phyloP scores from a whole-genome alignment of 1,284 basidiomycete genomes.

The Uromyces viciae-fabae region DNA sequence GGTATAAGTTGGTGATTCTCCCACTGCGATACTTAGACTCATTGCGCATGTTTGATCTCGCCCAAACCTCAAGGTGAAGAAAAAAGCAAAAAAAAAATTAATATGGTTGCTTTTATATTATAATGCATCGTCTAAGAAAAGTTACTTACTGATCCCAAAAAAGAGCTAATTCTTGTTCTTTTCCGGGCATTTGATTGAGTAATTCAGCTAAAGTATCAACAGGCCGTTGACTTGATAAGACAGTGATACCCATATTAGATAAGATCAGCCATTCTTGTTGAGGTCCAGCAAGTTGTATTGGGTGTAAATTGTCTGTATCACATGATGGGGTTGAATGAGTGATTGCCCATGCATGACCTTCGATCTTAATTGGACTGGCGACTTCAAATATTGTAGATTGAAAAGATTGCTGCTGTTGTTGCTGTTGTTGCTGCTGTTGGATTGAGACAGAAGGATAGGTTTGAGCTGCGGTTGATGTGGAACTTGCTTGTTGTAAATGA shows the following conservation, averaged over 20 bases:
- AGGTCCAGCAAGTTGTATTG: constrained; percentile 60
- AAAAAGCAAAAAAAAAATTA: constrained; percentile 20
- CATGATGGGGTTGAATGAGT: constrained; percentile 54
- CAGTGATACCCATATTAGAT: constrained; percentile 76
- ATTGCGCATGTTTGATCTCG: constrained; percentile 85
- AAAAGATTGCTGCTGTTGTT: constrained; percentile 8
- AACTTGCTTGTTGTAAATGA: constrained; percentile 43
- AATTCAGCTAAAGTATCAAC: constrained; percentile 69
- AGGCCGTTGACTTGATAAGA: constrained; percentile 75
- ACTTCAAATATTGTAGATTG: constrained; percentile 66
- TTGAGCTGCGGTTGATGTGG: constrained; percentile 54
- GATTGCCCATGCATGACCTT: constrained; percentile 78
- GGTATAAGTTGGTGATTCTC: constrained; percentile 49
- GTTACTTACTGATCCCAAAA: constrained; percentile 51
- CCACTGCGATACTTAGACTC: constrained; percentile 67
- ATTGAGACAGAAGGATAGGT: constrained; percentile 52
- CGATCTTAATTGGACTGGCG: constrained; percentile 69
- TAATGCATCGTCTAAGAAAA: neutral
- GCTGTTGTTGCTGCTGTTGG: too few species aligned
- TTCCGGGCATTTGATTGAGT: constrained; percentile 52
- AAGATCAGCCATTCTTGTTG: constrained; percentile 73
- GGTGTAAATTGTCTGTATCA: constrained; percentile 57
- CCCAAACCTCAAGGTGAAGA: constrained; percentile 65
- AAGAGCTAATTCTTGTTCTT: constrained; percentile 52
- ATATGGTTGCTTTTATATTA: neutral